phyloP scores from a whole-genome alignment of 2,329 filamentous ascomycete genomes.

The Madurella mycetomatis region DNA sequence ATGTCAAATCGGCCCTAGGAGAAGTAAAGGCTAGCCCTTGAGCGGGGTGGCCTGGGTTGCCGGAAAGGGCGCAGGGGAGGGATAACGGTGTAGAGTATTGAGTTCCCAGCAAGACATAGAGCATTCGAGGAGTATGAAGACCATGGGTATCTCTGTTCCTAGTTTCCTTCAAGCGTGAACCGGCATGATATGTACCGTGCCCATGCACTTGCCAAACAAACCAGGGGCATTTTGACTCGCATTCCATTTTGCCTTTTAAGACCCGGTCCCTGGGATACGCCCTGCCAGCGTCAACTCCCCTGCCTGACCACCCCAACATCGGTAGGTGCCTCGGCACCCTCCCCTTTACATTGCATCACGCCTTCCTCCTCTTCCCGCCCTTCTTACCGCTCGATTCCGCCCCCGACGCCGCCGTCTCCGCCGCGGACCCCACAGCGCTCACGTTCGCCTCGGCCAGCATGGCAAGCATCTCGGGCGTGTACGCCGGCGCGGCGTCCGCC shows the following conservation, averaged over 20 bases:
- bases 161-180: not conserved
- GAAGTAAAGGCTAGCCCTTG: not conserved
- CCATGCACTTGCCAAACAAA: not conserved
- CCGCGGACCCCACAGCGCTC: slow-evolving; percentile 19
- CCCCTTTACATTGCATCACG: slow-evolving; percentile 22
- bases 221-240: not conserved
- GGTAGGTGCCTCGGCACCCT: not conserved
- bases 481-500: slow-evolving; percentile 31
- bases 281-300: not conserved
- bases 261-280: not conserved
- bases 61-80: not conserved
- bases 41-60: not conserved
- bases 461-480: slow-evolving; percentile 45
- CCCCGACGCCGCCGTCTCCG: slow-evolving; percentile 28
- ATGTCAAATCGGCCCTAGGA: not conserved
- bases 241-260: not conserved
- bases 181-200: not conserved
- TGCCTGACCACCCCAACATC: not conserved
- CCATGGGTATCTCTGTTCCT: slow-evolving; percentile 2
- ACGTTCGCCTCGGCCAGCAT: slow-evolving; percentile 33
- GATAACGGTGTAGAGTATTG: not conserved
- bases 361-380: slow-evolving; percentile 46
- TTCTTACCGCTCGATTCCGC: slow-evolving; percentile 34
- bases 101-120: not conserved
- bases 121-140: not conserved